phyloP scores from a whole-genome alignment of 495 filamentous ascomycete species.

The Tetracladium setigerum region DNA sequence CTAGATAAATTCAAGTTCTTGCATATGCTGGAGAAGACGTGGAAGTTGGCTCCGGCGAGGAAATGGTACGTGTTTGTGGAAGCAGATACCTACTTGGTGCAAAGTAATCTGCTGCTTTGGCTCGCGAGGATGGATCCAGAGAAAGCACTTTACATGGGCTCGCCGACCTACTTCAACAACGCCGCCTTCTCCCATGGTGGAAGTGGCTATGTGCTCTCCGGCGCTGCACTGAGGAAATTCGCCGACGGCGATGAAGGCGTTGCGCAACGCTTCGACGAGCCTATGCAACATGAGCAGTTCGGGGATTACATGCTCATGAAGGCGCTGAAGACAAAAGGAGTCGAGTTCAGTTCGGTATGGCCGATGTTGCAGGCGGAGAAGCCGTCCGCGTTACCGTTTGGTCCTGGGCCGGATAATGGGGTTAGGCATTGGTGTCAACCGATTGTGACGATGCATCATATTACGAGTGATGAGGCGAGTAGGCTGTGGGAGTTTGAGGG shows the following conservation, averaged over 20 bases:
- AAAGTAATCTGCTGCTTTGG: slow-evolving; percentile 54
- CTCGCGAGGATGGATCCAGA: slow-evolving; percentile 40
- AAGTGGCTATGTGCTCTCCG: slow-evolving; percentile 57
- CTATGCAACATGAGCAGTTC: slow-evolving; percentile 52
- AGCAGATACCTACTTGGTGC: slow-evolving; percentile 59
- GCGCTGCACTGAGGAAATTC: slow-evolving; percentile 40
- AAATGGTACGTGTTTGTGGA: slow-evolving; percentile 67
- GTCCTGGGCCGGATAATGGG: slow-evolving; percentile 14
- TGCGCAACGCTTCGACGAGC: slow-evolving; percentile 42
- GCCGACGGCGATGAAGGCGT: slow-evolving; percentile 22
- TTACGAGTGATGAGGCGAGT: slow-evolving; percentile 44
- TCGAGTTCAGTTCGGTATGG: slow-evolving; percentile 40
- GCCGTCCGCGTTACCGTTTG: slow-evolving; percentile 41
- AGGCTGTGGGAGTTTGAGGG: slow-evolving; percentile 45
- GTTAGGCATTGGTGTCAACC: slow-evolving; percentile 49
- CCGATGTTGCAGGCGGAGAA: slow-evolving; percentile 52
- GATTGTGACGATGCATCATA: slow-evolving; percentile 53
- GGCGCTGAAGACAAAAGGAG: slow-evolving; percentile 47
- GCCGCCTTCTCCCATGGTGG: slow-evolving; percentile 61
- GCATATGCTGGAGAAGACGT: slow-evolving; percentile 52
- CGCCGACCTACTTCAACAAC: slow-evolving; percentile 44
- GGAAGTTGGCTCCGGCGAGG: slow-evolving; percentile 36
- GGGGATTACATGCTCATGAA: slow-evolving; percentile 59
- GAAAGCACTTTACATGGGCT: slow-evolving; percentile 48
- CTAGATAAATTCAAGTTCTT: slow-evolving; percentile 69